Percentiles rank a stretch among this genome's conserved stretches.
These are phyloP conservation scores for Eucalyptus cloeziana DNA, from an alignment of 345 rosid genomes.

Conservation along the genomic window DNA sequence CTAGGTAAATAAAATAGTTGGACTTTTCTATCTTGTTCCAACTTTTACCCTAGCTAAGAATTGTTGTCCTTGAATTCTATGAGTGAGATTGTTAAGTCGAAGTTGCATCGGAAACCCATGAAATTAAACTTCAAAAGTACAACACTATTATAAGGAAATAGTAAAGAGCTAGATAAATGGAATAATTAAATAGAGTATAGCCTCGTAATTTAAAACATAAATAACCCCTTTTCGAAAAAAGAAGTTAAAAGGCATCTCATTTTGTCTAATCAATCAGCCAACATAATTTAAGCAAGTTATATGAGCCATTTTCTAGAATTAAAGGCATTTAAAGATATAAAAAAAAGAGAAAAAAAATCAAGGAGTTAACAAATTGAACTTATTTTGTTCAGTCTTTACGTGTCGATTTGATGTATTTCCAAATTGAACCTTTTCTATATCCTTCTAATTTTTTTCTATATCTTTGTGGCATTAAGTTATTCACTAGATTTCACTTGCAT, in stretches of 20 bases:
- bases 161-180: neutral
- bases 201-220: neutral
- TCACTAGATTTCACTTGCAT: neutral
- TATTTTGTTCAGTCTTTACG: neutral
- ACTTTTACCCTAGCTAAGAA: neutral
- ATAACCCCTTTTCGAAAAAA: neutral
- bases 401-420: neutral
- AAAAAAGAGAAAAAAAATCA: no score
- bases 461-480: neutral
- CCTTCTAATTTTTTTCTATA: neutral
- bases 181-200: neutral
- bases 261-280: neutral
- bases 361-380: neutral
- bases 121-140: no score
- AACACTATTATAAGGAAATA: neutral
- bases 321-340: neutral
- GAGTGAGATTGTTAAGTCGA: neutral
- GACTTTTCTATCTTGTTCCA: no score
- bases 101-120: neutral
- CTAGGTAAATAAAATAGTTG: neutral
- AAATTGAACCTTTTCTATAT: neutral
- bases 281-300: neutral
- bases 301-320: neutral
- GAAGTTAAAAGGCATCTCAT: neutral
- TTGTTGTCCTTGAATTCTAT: neutral